Evolutionary conservation across 129 eudicot species (phyloP).

Genomic region (Chrysanthemum lavandulifolium): DNA sequence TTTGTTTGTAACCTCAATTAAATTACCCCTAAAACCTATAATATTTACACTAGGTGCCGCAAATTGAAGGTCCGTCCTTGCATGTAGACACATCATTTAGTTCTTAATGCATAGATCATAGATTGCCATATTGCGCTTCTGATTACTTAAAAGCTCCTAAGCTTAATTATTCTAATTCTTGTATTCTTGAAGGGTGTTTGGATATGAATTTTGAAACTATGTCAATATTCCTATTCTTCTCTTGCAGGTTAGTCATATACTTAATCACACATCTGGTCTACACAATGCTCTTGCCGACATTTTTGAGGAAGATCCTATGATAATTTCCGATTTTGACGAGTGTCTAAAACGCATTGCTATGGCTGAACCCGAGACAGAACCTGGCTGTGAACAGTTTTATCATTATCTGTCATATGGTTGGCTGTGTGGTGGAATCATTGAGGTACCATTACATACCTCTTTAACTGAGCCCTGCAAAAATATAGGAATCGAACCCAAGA

Average conservation of each 20-base stretch:
- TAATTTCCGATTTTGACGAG: slow-evolving; percentile 61
- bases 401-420: slow-evolving; percentile 82
- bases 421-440: slow-evolving; percentile 92
- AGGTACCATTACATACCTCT: slow-evolving; percentile 43
- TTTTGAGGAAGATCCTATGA: slow-evolving; percentile 46
- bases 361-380: slow-evolving; percentile 62
- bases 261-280: slow-evolving; percentile 13
- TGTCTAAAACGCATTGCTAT: slow-evolving; percentile 49
- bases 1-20: too few relatives aligned
- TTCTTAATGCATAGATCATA: too few relatives aligned
- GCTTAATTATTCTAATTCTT: too few relatives aligned
- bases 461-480: neutral
- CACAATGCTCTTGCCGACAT: slow-evolving; percentile 55
- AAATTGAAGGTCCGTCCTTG: too few relatives aligned
- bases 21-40: too few relatives aligned
- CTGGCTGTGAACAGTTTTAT: slow-evolving; percentile 64
- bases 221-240: neutral
- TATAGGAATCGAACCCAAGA: neutral
- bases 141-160: too few relatives aligned
- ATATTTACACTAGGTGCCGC: too few relatives aligned
- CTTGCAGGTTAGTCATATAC: slow-evolving; percentile 53
- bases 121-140: too few relatives aligned
- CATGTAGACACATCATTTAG: too few relatives aligned
- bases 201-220: too few relatives aligned
- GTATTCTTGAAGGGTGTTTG: too few relatives aligned